Base-by-base conservation (phyloP, 2,329 filamentous ascomycete species). In the Cladophialophora exuberans region DNA sequence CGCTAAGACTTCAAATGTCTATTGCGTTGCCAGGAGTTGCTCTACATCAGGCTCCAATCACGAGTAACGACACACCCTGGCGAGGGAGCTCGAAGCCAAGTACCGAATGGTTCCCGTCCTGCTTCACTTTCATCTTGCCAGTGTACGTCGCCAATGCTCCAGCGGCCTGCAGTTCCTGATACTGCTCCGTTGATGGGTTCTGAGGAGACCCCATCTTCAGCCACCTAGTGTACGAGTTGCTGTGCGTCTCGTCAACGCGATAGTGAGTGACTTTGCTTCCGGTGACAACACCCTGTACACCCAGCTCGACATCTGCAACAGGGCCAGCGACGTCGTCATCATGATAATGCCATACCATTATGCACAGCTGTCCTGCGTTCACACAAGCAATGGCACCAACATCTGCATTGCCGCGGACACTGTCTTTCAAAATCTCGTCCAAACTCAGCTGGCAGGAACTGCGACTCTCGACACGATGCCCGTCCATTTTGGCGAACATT, bases 311-410 rank as follows among this genome's bases (percentile, higher is more conserved):
- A 13, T 23, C 30, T 13, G 43, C 43, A 17, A 18, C 25, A 10
- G 28, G 25, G 4, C 43, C 43, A 2, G n/a, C 15, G 5, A 35
- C 11, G 13, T 46, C 43, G 17, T 46, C 43, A 23, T 46, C 43
- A 33, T 46, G 43, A 22, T 46, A 46, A 22, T 46, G 43, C 43
- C 43, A 46, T 3, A 46, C 43, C 7, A 46, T 31, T 4, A 46
- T 10, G 25, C 43, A 20, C 5, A 46, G 10, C n/a, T 20, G 31
- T 7, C 17, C 17, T 5, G 15, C 28, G 15, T 46, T 17, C 28
- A 23, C 6, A 1, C 26, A 10, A 2, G 43, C 26, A n/a, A 30
- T 30, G 30, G 43, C 43, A 1, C 43, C 43, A 10, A 46, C 3
- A 23, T 46, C 43, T 3, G 43, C 7, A 11, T 30, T 17, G 11